Base-by-base conservation (phyloP, 768 basidiomycete species). In the Auricularia sp. region DNA sequence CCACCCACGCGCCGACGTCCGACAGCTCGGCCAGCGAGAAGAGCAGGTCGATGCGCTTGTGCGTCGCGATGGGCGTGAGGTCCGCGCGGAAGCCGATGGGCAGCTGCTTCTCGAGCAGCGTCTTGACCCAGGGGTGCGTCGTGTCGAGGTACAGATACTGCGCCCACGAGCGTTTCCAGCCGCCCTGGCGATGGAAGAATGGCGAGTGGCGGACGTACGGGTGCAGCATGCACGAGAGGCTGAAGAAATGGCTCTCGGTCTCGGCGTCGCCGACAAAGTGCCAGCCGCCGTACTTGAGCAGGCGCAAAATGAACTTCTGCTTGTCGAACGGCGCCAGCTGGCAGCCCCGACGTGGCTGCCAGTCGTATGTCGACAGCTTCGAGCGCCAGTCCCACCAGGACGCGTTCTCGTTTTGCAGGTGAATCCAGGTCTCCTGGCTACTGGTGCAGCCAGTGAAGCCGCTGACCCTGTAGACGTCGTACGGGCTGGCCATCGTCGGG, bases 191-290 rank as follows among this genome's bases (percentile, higher is more conserved):
- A 10, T 14, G 29, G 56, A 59, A 59, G 67, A 83, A 79, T 0
- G 87, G 87, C 2, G 82, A 85, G 1, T 86, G 86, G 45, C 79
- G 78, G 44, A 88, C 86, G 69, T 88, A 85, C 0, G 87, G 86
- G 73, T 83, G 83, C 3, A 89, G 78, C 54, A 82, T 69, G 69
- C 87, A 89, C 0, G 87, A 88, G 1, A 88, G 71, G 5, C 86
- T 87, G 72, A 88, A 89, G 77, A 89, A 89, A 71, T 89, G 86
- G 67, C 83, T 84, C 70, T 89, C 87, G 2, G 85, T 83, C 16
- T 87, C 83, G 0, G 87, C 88, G 69, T 59, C 56, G 36, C 87
- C 87, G 7, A 88, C 71, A 8, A 89, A 68, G 16, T 88, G 75
- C 87, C 87, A 89, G 2, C 87, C 87, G 13, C 87, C 87, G n/a